A percentile compares a stretch with the other conserved stretches of the same genome.
phyloP scores from a whole-genome alignment of 1,284 basidiomycete species.

The Ceratobasidium sp. region DNA sequence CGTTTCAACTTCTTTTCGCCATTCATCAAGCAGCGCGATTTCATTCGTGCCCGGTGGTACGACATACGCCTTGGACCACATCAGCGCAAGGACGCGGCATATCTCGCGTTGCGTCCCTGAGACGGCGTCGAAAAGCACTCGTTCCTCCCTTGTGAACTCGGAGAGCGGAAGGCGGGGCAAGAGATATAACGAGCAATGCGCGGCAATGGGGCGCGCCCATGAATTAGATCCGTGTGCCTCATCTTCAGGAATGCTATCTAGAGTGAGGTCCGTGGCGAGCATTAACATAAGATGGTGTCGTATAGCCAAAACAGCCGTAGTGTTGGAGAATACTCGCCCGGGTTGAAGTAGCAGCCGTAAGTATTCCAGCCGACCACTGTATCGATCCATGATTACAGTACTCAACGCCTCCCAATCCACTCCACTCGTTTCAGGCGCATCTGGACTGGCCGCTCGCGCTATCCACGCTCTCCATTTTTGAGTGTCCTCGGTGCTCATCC shows the following conservation, averaged over 20 bases:
- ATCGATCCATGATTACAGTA: slow-evolving; percentile 61
- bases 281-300: slow-evolving; percentile 57
- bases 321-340: background rate
- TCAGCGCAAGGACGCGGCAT: background rate
- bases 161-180: background rate
- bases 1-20: background rate
- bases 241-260: slow-evolving; percentile 42
- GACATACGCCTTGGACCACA: background rate
- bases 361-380: slow-evolving; percentile 61
- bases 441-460: slow-evolving; percentile 50
- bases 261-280: slow-evolving; percentile 58
- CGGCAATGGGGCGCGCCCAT: background rate
- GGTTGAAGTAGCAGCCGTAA: slow-evolving; percentile 57
- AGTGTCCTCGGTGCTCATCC: background rate
- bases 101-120: background rate
- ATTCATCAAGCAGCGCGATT: background rate
- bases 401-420: slow-evolving; percentile 63
- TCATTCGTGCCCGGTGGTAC: background rate
- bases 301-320: slow-evolving; percentile 44
- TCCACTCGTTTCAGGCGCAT: slow-evolving; percentile 54
- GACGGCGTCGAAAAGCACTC: background rate
- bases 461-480: slow-evolving; percentile 24
- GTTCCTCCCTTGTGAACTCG: slow-evolving; percentile 1
- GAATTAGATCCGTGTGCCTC: background rate
- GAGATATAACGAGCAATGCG: background rate